Percentiles rank a stretch among this genome's conserved stretches.
phyloP scores from a whole-genome alignment of 139 green algal species.

The Coelastrella sp. region DNA sequence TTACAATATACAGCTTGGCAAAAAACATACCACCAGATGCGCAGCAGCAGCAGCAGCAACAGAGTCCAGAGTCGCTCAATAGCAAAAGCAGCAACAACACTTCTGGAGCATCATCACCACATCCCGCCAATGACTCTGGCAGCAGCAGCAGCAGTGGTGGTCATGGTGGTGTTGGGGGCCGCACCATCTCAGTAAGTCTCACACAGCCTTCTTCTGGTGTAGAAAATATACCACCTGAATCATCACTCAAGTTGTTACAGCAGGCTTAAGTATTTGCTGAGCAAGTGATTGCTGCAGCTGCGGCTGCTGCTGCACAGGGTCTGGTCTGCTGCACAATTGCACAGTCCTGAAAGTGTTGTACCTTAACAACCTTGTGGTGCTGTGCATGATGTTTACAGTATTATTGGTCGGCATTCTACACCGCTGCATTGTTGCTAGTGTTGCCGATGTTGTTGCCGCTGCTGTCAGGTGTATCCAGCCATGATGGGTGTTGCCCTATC shows the following conservation, averaged over 20 bases:
- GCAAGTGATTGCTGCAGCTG: too few species aligned
- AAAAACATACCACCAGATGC: conserved; percentile 66
- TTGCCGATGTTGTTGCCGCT: neutral
- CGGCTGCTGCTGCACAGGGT: too few species aligned
- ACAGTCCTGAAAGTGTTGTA: too few species aligned
- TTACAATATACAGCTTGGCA: conserved; percentile 79
- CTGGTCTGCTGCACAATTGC: too few species aligned
- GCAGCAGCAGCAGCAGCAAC: neutral
- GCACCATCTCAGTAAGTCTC: conserved; percentile 12
- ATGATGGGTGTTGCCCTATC: conserved; percentile 64
- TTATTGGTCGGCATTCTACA: too few species aligned
- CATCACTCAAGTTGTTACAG: neutral
- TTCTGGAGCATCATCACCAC: too few species aligned
- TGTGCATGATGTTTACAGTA: too few species aligned
- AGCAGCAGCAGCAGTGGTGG: conserved; percentile 25
- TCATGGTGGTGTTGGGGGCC: conserved; percentile 26
- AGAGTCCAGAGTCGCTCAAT: conserved; percentile 19
- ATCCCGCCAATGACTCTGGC: neutral
- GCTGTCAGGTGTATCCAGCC: conserved; percentile 53
- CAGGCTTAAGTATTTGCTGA: too few species aligned
- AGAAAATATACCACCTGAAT: neutral
- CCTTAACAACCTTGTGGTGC: too few species aligned
- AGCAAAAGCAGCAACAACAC: neutral
- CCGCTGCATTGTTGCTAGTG: neutral
- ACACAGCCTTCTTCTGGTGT: neutral